Conservation (phyloP, 2,329 filamentous ascomycete genomes). For the Penicillium sp. region DNA sequence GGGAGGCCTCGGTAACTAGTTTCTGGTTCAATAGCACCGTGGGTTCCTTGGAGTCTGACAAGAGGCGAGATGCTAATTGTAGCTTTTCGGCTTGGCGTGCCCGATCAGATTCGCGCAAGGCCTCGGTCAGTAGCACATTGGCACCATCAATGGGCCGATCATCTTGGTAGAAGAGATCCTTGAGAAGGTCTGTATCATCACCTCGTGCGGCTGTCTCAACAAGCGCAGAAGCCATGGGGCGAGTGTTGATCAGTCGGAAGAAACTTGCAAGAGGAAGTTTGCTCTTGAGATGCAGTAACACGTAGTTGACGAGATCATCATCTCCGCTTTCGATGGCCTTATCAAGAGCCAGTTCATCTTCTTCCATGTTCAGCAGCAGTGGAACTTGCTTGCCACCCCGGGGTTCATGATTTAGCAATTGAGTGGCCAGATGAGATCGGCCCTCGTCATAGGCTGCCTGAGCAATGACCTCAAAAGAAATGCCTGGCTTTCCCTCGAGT, state of each 20-base stretch:
- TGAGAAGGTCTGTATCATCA: constrained; percentile 79
- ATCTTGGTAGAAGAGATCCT: constrained; percentile 97
- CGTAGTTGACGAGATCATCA: constrained; percentile 87
- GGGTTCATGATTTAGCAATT: constrained; percentile 89
- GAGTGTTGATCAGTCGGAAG: constrained; percentile 85
- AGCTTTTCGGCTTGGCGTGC: constrained; percentile 80
- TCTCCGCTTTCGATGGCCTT: constrained; percentile 96
- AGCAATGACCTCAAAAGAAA: constrained; percentile 94
- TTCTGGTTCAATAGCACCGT: constrained; percentile 66
- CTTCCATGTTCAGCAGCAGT: constrained; percentile 88
- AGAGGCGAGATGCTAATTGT: constrained; percentile 77
- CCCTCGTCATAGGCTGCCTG: constrained; percentile 93
- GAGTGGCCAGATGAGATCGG: constrained; percentile 80
- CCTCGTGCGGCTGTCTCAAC: constrained; percentile 81
- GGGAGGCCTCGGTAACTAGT: constrained; percentile 75
- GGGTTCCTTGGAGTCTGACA: constrained; percentile 80
- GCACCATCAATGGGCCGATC: constrained; percentile 87
- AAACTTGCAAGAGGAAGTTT: constrained; percentile 88
- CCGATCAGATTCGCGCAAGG: constrained; percentile 70
- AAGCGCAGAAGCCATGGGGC: constrained; percentile 82
- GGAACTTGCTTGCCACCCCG: constrained; percentile 95
- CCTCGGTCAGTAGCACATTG: constrained; percentile 82
- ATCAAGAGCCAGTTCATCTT: constrained; percentile 91
- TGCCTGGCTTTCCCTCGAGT: constrained; percentile 82
- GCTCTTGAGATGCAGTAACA: constrained; percentile 83